Evolutionary conservation across 2,329 filamentous ascomycete species (phyloP).

Genomic region (Trichoderma citrinoviride): DNA sequence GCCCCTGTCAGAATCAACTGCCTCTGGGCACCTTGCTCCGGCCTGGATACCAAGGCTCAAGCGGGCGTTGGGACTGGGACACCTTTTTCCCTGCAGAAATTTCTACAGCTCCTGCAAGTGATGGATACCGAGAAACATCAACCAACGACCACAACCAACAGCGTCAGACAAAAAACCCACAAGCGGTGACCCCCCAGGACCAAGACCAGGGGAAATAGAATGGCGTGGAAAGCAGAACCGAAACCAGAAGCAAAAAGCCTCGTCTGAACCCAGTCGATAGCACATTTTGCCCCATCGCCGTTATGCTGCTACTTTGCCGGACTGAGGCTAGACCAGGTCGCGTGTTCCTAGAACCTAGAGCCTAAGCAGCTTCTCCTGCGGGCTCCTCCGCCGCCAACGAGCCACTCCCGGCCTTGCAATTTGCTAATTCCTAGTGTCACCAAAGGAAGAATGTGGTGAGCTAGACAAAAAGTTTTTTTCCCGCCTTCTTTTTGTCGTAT

Average conservation of each 20-base stretch:
- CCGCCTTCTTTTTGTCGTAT: background rate
- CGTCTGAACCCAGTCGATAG: background rate
- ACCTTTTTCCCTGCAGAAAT: no score
- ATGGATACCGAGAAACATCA: background rate
- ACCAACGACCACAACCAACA: background rate
- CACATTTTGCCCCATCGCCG: background rate
- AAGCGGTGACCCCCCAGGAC: background rate
- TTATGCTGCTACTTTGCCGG: conserved; percentile 1
- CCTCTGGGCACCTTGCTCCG: background rate
- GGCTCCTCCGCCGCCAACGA: conserved; percentile 16
- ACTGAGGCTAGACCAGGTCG: conserved; percentile 4
- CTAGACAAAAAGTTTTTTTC: background rate
- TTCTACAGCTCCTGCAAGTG: no score
- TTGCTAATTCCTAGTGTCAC: background rate
- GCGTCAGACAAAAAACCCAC: background rate
- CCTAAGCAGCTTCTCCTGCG: background rate
- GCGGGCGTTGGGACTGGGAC: no score
- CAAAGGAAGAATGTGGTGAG: background rate
- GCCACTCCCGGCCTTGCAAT: conserved; percentile 16
- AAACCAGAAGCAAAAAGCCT: background rate
- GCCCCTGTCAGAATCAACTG: background rate
- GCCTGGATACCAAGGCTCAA: background rate
- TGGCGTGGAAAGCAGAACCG: no score
- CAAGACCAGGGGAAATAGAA: background rate
- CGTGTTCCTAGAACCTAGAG: background rate